These are phyloP conservation scores for Phellinidium pouzarii DNA, from an alignment of 1,284 basidiomycete genomes.

Conservation along the genomic window DNA sequence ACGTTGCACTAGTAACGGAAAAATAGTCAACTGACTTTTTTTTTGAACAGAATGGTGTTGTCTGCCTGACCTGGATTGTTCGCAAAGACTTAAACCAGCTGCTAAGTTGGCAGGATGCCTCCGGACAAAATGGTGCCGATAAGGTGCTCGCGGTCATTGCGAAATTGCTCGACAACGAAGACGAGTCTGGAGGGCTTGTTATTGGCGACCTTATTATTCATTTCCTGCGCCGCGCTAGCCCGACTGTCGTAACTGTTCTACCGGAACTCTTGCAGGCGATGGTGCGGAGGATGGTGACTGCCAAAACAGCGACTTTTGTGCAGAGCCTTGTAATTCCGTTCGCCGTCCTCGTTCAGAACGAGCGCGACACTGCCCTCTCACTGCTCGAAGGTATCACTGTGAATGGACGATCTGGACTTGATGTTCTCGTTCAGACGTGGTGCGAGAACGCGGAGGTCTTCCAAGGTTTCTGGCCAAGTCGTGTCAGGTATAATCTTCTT, in stretches of 20 bases:
- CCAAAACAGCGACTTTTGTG: constrained; percentile 83
- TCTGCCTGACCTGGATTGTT: constrained; percentile 77
- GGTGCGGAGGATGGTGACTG: constrained; percentile 71
- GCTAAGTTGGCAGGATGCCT: constrained; percentile 62
- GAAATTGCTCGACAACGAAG: constrained; percentile 68
- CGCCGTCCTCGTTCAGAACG: constrained; percentile 84
- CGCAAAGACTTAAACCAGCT: constrained; percentile 84
- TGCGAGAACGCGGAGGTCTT: constrained; percentile 91
- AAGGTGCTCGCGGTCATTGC: constrained; percentile 71
- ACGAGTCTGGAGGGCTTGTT: constrained; percentile 84
- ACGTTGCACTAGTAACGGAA: no score
- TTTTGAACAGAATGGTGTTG: constrained; percentile 67
- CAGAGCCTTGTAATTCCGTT: constrained; percentile 91
- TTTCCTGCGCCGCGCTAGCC: constrained; percentile 74
- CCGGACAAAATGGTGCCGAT: constrained; percentile 69
- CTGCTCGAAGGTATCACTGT: constrained; percentile 63
- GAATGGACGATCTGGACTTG: constrained; percentile 58
- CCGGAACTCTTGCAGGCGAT: constrained; percentile 84
- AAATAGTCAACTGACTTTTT: no score
- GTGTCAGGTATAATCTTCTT: constrained; percentile 46
- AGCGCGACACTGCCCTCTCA: constrained; percentile 69
- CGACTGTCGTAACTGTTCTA: constrained; percentile 74
- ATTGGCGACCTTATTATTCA: constrained; percentile 95
- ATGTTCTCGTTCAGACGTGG: constrained; percentile 85
- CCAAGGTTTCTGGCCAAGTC: constrained; percentile 89